Percentiles rank a stretch among this genome's conserved stretches.
These are phyloP conservation scores for Globisporangium paddicum DNA, from an alignment of 352 stramenopile species.

Conservation along the genomic window DNA sequence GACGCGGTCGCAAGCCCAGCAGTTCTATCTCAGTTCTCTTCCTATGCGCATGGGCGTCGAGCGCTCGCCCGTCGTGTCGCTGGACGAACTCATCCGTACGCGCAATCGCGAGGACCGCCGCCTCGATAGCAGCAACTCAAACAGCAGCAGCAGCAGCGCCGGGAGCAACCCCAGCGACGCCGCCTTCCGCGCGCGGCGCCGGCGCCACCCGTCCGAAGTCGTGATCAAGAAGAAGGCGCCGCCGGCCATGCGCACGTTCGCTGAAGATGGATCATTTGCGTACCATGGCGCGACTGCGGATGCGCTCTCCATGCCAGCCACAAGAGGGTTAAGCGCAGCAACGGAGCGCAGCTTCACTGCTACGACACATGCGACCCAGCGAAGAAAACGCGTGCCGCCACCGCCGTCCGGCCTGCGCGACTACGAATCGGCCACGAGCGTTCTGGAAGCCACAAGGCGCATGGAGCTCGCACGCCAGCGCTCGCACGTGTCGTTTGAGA, in stretches of 20 bases:
- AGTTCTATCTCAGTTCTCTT: too few relatives aligned
- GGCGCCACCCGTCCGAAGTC: slow-evolving; percentile 4
- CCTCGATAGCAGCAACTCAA: background rate
- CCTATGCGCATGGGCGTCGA: slow-evolving; percentile 6
- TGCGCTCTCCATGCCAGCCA: background rate
- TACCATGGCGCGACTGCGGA: background rate
- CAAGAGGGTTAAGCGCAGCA: too few relatives aligned
- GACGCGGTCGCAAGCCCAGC: too few relatives aligned
- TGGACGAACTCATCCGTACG: slow-evolving; percentile 2
- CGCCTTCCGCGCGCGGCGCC: slow-evolving; percentile 3
- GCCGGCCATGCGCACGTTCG: slow-evolving; percentile 8
- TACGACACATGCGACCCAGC: background rate
- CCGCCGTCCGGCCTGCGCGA: slow-evolving; percentile 19
- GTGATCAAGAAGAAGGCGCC: slow-evolving; percentile 1
- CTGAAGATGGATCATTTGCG: slow-evolving; percentile 11
- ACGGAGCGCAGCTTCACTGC: background rate
- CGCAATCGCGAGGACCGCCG: background rate
- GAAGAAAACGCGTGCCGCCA: slow-evolving; percentile 8
- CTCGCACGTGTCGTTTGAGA: slow-evolving; percentile 42
- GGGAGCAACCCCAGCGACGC: background rate
- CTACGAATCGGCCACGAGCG: slow-evolving; percentile 41
- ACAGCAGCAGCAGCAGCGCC: slow-evolving; percentile 5
- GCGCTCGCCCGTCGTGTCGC: background rate
- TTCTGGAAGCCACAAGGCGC: slow-evolving; percentile 33
- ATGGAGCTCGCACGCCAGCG: slow-evolving; percentile 45